These are phyloP conservation scores for Aquilaria yunnanensis DNA, from an alignment of 345 rosid genomes.

Conservation along the genomic window DNA sequence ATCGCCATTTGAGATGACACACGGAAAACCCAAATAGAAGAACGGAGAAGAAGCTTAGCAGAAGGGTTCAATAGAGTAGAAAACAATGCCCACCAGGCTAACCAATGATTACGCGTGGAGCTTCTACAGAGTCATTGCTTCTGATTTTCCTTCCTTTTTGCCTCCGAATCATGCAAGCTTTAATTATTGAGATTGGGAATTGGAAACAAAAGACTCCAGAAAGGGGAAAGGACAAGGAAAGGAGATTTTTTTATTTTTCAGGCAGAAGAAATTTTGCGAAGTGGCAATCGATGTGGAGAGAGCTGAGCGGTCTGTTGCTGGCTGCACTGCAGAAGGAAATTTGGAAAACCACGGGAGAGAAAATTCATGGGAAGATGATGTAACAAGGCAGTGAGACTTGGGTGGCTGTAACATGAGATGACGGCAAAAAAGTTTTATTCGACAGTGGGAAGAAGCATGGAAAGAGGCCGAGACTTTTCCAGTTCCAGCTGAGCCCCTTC, in stretches of 20 bases:
- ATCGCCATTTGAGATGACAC: constrained; percentile 22
- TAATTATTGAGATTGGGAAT: no score
- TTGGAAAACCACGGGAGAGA: not conserved
- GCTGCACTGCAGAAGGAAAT: no score
- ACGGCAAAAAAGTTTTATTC: no score
- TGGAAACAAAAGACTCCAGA: not conserved
- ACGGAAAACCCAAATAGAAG: no score
- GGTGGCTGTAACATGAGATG: not conserved
- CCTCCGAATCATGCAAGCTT: no score
- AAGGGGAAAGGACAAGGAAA: not conserved
- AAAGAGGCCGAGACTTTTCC: not conserved
- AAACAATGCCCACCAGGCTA: no score
- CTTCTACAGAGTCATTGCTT: not conserved
- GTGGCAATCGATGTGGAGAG: constrained; percentile 5
- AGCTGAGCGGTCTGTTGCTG: not conserved
- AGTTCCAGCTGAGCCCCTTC: not conserved
- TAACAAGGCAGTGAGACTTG: constrained; percentile 3
- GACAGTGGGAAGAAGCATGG: no score
- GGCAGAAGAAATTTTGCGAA: constrained; percentile 1
- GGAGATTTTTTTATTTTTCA: not conserved
- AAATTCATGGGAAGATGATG: not conserved
- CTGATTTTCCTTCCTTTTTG: not conserved
- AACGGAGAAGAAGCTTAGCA: no score
- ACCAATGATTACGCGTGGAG: not conserved
- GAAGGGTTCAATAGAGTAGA: no score